Conservation (phyloP, 805 yeast species). For the Torulaspora indica region DNA sequence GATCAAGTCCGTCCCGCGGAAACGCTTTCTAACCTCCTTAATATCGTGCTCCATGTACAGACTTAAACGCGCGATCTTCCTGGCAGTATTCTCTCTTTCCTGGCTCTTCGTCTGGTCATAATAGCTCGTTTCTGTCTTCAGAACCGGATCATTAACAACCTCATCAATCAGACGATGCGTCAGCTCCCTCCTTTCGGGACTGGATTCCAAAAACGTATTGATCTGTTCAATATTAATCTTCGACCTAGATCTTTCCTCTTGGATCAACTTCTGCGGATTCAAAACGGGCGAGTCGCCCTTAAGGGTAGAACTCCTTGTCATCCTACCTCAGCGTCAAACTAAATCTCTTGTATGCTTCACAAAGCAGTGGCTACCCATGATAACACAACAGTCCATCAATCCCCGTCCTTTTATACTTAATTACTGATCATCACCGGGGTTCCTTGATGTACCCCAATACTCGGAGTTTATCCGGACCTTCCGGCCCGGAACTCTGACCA, state of each 20-base stretch:
- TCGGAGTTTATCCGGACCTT: slow-evolving; percentile 4
- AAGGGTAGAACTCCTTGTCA: slow-evolving; percentile 31
- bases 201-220: slow-evolving; percentile 54
- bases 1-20: slow-evolving; percentile 25
- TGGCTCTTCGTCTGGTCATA: slow-evolving; percentile 55
- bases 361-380: background rate
- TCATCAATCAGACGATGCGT: slow-evolving; percentile 52
- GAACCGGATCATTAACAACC: slow-evolving; percentile 62
- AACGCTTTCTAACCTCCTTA: slow-evolving; percentile 24
- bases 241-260: slow-evolving; percentile 44
- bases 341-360: background rate
- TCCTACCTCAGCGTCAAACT: slow-evolving; percentile 4
- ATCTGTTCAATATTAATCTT: slow-evolving; percentile 43
- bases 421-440: background rate
- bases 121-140: slow-evolving; percentile 48
- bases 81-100: slow-evolving; percentile 57
- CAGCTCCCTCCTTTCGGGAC: slow-evolving; percentile 41
- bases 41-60: slow-evolving; percentile 50
- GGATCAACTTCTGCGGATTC: slow-evolving; percentile 31
- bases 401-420: background rate
- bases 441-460: slow-evolving; percentile 1
- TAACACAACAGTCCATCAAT: background rate
- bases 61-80: slow-evolving; percentile 57
- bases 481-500: background rate
- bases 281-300: slow-evolving; percentile 23